Percentiles rank a stretch among this genome's conserved stretches.
Evolutionary conservation across 805 yeast species (phyloP).

Genomic region (Wickerhamiella sorbophila): DNA sequence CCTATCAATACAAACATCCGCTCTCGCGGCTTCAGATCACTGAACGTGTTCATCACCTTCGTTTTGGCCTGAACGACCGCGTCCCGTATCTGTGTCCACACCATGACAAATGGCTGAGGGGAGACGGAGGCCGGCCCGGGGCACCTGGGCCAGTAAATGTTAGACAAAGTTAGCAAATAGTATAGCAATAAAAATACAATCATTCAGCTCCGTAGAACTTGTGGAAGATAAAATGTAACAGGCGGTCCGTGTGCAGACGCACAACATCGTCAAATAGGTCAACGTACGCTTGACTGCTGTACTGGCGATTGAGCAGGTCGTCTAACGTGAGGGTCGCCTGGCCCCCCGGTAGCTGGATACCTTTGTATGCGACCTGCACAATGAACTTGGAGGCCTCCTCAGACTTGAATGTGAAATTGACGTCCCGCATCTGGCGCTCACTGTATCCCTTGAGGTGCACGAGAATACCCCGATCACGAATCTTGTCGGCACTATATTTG

Average conservation of each 20-base stretch:
- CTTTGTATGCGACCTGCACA: constrained; percentile 60
- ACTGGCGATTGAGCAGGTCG: constrained; percentile 57
- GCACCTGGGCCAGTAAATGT: too few relatives aligned
- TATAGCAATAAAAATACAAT: not conserved
- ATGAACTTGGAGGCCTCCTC: constrained; percentile 58
- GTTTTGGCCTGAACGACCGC: not conserved
- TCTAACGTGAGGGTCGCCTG: constrained; percentile 48
- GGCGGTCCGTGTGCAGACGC: constrained; percentile 49
- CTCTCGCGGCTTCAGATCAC: constrained; percentile 16
- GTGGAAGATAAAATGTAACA: constrained; percentile 55
- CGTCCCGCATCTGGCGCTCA: constrained; percentile 41
- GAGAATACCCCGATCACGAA: constrained; percentile 59
- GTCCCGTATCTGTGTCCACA: not conserved
- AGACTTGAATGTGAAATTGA: constrained; percentile 62
- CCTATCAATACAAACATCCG: constrained; percentile 12
- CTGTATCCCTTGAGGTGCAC: constrained; percentile 40
- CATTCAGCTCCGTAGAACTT: constrained; percentile 48
- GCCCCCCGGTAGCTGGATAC: constrained; percentile 40
- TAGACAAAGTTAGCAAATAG: too few relatives aligned
- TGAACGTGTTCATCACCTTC: constrained; percentile 5
- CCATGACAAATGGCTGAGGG: not conserved
- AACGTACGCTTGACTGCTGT: constrained; percentile 43
- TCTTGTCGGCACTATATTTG: constrained; percentile 59
- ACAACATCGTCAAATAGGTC: constrained; percentile 54
- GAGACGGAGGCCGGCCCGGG: not conserved